phyloP scores from a whole-genome alignment of 2,329 filamentous ascomycete species.

The Cercospora sp. region DNA sequence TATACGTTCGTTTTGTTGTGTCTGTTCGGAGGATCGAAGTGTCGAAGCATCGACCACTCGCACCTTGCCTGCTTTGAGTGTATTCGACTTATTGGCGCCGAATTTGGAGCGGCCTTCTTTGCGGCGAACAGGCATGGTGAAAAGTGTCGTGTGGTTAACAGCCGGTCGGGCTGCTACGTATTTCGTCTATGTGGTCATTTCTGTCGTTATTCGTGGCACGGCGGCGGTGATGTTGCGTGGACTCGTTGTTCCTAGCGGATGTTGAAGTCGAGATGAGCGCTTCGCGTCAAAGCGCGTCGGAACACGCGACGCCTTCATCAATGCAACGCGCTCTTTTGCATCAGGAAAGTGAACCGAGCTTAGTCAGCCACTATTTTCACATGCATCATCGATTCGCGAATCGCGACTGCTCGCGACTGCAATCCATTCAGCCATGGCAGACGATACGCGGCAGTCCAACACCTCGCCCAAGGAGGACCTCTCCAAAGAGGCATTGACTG shows the following conservation, averaged over 20 bases:
- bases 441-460: constrained; percentile 46
- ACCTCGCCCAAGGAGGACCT: constrained; percentile 28
- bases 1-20: constrained; percentile 88
- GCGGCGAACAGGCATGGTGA: constrained; percentile 49
- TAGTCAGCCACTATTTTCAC: constrained; percentile 5
- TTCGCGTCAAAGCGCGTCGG: constrained; percentile 2
- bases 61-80: constrained; percentile 42
- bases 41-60: constrained; percentile 73
- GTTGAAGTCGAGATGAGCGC: constrained; percentile 1
- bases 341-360: background rate
- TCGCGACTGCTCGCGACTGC: background rate
- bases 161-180: constrained; percentile 2
- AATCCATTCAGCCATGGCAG: constrained; percentile 44
- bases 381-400: constrained; percentile 16
- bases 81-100: constrained; percentile 37
- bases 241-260: background rate
- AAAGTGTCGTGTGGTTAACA: background rate
- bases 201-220: constrained; percentile 10
- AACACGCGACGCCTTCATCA: background rate
- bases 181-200: constrained; percentile 6
- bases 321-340: background rate
- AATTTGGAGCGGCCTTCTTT: constrained; percentile 45
- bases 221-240: background rate
- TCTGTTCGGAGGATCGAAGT: constrained; percentile 74
- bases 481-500: constrained; percentile 36